Evolutionary conservation across 345 rosid species (phyloP), one percentile per base, ranked within the genome.

Genomic region (Eucalyptus curtisii): DNA sequence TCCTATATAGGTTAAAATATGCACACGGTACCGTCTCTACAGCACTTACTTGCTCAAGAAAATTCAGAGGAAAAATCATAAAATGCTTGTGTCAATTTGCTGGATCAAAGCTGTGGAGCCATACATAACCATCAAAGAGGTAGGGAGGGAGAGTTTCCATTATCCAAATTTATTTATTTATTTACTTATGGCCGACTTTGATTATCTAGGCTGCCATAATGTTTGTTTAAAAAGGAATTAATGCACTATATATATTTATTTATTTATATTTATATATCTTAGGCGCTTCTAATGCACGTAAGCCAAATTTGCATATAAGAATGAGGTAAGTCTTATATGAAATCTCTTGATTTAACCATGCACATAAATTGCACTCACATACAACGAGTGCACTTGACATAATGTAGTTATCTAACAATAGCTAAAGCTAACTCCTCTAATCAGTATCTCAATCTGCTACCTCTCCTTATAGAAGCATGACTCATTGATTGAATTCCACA

Each of bases 21-120:
- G 31, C 37, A 13, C 9, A 61, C 2, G 5, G 19, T 30, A 61
- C 37, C 0, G 1, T 7, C 71, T 61, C 9, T 13, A 1, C 0
- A 7, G 4, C 2, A 61, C 30, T 30, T 7, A 30, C 37, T 13
- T 30, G 16, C 5, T 13, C 2, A 1, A 12, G 25, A 37, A 33
- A 37, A 71, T 33, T 17, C 0, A 20, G 0, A 19, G 10, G 25
- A 19, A 71, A 71, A 33, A 16, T 0, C 81, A 33, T 68, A 52
- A 20, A 20, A 52, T 20, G 57, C 57, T 52, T 0, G 5, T 52
- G 57, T 52, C 0, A 25, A 52, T 52, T 52, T 52, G 25, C 0
- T 52, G 1, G 25, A 52, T 52, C 57, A 52, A 52, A 25, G 0
- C 4, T 0, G 5, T 52, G 25, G 25, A 52, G 10, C 57, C 57